Percentiles rank a stretch among this genome's conserved stretches.
phyloP scores from a whole-genome alignment of 768 basidiomycete species.

The Rhizopogon sp. region DNA sequence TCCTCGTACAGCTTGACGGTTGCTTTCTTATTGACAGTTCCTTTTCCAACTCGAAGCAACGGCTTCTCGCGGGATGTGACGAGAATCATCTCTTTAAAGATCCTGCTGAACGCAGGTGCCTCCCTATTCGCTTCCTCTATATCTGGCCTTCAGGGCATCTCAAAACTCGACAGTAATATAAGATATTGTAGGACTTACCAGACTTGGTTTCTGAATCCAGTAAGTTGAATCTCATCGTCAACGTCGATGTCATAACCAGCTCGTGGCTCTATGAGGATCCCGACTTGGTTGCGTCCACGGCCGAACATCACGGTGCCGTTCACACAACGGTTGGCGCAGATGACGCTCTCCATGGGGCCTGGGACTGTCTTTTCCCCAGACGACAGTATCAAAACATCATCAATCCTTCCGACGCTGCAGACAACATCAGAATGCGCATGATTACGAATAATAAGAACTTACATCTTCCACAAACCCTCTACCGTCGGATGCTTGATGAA shows the following conservation, averaged over 20 bases:
- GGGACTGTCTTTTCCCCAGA: conserved; percentile 20
- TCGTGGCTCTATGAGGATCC: conserved; percentile 28
- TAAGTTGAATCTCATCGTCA: conserved; percentile 16
- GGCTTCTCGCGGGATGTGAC: conserved; percentile 37
- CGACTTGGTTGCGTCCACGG: conserved; percentile 25
- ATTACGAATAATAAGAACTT: not conserved
- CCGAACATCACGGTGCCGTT: conserved; percentile 30
- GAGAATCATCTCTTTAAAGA: conserved; percentile 54
- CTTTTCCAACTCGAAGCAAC: conserved; percentile 39
- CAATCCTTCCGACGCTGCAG: conserved; percentile 27
- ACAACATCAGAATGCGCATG: not conserved
- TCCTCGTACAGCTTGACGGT: conserved; percentile 33
- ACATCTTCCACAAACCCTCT: conserved; percentile 32
- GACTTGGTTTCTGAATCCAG: conserved; percentile 24
- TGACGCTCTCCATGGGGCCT: conserved; percentile 22
- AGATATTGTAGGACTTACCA: conserved; percentile 16
- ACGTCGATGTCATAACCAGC: conserved; percentile 13
- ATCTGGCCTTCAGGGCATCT: conserved; percentile 24
- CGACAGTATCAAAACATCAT: conserved; percentile 26
- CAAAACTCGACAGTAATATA: not conserved
- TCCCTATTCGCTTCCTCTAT: conserved; percentile 41
- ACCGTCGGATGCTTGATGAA: conserved; percentile 40
- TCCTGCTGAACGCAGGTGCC: conserved; percentile 37
- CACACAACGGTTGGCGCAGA: conserved; percentile 15
- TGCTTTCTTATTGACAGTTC: conserved; percentile 37